Base-by-base conservation (phyloP, 2,329 filamentous ascomycete genomes). In the Piedraia hortae region DNA sequence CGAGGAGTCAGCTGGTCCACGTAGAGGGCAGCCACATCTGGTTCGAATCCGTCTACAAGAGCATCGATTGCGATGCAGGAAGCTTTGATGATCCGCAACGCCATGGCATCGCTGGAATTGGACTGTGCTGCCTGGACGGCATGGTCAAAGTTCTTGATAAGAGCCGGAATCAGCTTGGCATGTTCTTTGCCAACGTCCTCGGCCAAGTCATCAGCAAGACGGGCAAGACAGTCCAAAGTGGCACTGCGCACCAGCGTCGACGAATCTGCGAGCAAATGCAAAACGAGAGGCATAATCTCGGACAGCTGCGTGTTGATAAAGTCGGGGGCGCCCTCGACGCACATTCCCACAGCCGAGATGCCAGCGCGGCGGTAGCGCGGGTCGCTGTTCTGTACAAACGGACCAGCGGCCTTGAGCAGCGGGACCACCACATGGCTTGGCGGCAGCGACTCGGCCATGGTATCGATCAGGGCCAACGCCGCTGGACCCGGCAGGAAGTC, bases 371-470 rank as follows among this genome's bases (percentile, higher is more conserved):
- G 69, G 50, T 72, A 71, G 35, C 75, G 67, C 16, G 78, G 60
- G 38, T 88, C 61, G 27, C 58, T 48, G 40, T 64, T 68, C 34
- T 60, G 60, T 34, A 82, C 75, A 41, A 85, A 91, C 34, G 62
- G 61, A 16, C 75, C 69, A 33, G 93, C 70, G 23, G 74, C 66
- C 34, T 89, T 72, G 14, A 97, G 64, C 2, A 97, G 60, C 20
- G 85, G 82, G 11, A 91, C 77, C 26, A 91, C 71, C 16, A 91
- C 82, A 50, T 91, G 82, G 39, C 74, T 80, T 2, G 85, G 80
- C 23, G 85, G 82, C 6, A 97, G 56, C 42, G 74, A 77, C 38
- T 67, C 74, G 25, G 82, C 69, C 28, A 93, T 65, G 39, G 85
- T 71, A 38, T 93, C 80, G 23, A 97, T 65, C 18, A 97, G 58